Base-by-base conservation (phyloP, 768 basidiomycete genomes). In the Hydnomerulius pinastri region DNA sequence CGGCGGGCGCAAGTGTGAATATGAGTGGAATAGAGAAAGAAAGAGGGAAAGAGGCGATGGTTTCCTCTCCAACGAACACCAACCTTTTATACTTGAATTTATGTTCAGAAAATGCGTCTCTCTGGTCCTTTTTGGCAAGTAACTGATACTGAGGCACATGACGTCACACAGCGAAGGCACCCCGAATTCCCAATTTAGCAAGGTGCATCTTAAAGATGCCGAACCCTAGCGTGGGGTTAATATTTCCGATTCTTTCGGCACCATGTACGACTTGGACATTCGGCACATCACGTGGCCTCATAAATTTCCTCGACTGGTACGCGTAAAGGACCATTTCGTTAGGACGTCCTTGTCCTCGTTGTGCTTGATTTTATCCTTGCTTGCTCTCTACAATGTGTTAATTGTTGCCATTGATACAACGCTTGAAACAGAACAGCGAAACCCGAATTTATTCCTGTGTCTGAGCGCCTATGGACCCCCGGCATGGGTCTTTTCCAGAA, bases 1-100 rank as follows among this genome's bases (percentile, higher is more conserved):
- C 3, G 33, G 44, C 30, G 48, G 24, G 36, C 3, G 15, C 27
- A 24, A 5, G 33, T n/a, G 29, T 18, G 27, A 4, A 7, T 33
- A 2, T 10, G 18, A 35, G 28, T 11, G 38, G 5, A 20, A 29
- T 13, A 25, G 17, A 35, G 20, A 10, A 15, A 30, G 27, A 40
- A 27, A 7, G 21, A 52, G 39, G 52, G 53, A 51, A 51, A 50
- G 46, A 38, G 35, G 13, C 7, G 42, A 28, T 29, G 18, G 7
- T 21, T 21, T 23, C 36, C 23, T 56, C 25, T 42, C 41, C 8
- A 53, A 30, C 45, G 18, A 35, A 27, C 40, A 18, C 6, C 41
- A 25, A 25, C 36, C 49, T 57, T 65, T 58, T 66, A 66, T 66
- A 62, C 20, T 43, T 4, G 28, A 30, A 53, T 60, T 46, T 55